Conservation (phyloP, 768 basidiomycete species). For the Piloderma croceum region DNA sequence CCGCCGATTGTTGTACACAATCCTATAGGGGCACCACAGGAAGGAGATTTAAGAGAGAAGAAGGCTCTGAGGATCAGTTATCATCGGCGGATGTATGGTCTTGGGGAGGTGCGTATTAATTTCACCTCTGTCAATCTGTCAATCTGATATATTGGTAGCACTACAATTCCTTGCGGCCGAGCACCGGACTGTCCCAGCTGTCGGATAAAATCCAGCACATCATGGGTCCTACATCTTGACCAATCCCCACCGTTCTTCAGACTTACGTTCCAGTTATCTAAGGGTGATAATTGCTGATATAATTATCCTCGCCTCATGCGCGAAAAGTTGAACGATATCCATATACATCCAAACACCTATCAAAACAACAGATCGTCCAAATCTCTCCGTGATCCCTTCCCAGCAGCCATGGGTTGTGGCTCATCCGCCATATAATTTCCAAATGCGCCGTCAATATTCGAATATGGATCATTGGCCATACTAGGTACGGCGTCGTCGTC, state of each 20-base stretch:
- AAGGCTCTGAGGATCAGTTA: conserved; percentile 75
- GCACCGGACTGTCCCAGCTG: too few relatives aligned
- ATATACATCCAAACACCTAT: too few relatives aligned
- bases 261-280: too few relatives aligned
- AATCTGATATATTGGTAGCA: conserved; percentile 44
- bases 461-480: conserved; percentile 64
- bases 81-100: conserved; percentile 89
- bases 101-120: conserved; percentile 74
- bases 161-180: conserved; percentile 85
- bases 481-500: conserved; percentile 38
- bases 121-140: neutral
- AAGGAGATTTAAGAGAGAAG: conserved; percentile 24
- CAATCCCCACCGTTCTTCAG: too few relatives aligned
- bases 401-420: conserved; percentile 50
- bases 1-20: conserved; percentile 84
- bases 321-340: too few relatives aligned
- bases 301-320: too few relatives aligned
- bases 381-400: neutral
- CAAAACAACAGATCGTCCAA: neutral
- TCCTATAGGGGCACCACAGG: conserved; percentile 36
- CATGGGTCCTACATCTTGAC: too few relatives aligned
- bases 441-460: conserved; percentile 73
- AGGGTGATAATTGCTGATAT: too few relatives aligned
- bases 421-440: conserved; percentile 67
- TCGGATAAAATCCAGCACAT: too few relatives aligned